These are phyloP conservation scores for Cordyceps farinosa DNA, from an alignment of 2,329 filamentous ascomycete genomes.

Conservation along the genomic window DNA sequence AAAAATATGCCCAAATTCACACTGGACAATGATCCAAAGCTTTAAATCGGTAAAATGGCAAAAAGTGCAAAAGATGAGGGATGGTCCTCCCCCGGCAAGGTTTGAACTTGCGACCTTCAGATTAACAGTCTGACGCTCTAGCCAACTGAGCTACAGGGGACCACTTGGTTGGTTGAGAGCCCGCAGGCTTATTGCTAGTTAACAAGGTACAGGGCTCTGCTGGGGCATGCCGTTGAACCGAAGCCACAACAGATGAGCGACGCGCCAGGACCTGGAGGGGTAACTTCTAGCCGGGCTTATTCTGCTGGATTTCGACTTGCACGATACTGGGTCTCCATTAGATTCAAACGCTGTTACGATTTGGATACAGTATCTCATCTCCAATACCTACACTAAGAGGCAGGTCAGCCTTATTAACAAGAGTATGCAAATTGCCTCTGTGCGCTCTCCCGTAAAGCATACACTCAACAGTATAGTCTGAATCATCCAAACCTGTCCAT, in stretches of 20 bases:
- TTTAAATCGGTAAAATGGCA: not conserved
- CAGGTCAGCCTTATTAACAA: not conserved
- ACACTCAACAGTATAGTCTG: not conserved
- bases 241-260: not conserved
- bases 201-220: not conserved
- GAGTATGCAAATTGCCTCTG: not conserved
- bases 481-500: not conserved
- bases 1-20: too few species aligned
- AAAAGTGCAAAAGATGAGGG: not conserved
- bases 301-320: not conserved
- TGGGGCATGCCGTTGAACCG: not conserved
- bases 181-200: not conserved
- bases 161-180: not conserved
- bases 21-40: too few species aligned
- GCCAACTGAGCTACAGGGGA: slow-evolving; percentile 19
- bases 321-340: too few species aligned
- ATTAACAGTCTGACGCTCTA: slow-evolving; percentile 22
- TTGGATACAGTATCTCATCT: too few species aligned
- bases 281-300: not conserved
- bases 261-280: not conserved
- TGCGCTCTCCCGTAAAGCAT: not conserved
- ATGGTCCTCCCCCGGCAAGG: slow-evolving; percentile 27
- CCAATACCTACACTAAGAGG: too few species aligned
- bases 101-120: slow-evolving; percentile 31
- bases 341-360: too few species aligned